Evolutionary conservation across 352 stramenopile genomes (phyloP).

Genomic region (Phytophthora multivora): DNA sequence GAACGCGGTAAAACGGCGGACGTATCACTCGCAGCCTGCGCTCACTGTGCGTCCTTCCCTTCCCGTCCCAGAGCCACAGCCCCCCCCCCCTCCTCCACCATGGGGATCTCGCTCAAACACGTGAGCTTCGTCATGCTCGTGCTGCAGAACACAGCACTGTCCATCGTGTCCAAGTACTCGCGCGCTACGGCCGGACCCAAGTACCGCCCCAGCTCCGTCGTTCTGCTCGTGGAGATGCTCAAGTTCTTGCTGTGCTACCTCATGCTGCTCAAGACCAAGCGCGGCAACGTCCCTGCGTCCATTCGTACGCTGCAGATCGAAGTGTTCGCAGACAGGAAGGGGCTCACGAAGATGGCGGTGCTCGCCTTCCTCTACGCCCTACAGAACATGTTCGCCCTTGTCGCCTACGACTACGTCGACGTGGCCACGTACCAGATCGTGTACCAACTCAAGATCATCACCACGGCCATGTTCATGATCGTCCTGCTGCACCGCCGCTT

Average conservation of each 20-base stretch:
- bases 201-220: slow-evolving; percentile 81
- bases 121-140: slow-evolving; percentile 87
- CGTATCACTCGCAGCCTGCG: slow-evolving; percentile 2
- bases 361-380: slow-evolving; percentile 87
- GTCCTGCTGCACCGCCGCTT: slow-evolving; percentile 87
- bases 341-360: slow-evolving; percentile 86
- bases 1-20: slow-evolving; percentile 11
- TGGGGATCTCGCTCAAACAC: slow-evolving; percentile 71
- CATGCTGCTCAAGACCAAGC: slow-evolving; percentile 73
- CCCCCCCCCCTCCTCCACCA: slow-evolving; percentile 1
- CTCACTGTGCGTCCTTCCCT: slow-evolving; percentile 20
- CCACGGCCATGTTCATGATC: slow-evolving; percentile 90
- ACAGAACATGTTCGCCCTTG: slow-evolving; percentile 88
- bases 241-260: slow-evolving; percentile 85
- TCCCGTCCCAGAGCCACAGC: not conserved
- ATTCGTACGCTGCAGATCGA: slow-evolving; percentile 70
- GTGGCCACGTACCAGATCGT: slow-evolving; percentile 91
- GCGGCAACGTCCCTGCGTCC: slow-evolving; percentile 55
- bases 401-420: slow-evolving; percentile 90
- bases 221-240: slow-evolving; percentile 82
- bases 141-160: slow-evolving; percentile 85
- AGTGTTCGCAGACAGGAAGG: slow-evolving; percentile 76
- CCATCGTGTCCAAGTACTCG: slow-evolving; percentile 90
- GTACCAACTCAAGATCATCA: slow-evolving; percentile 93
- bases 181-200: slow-evolving; percentile 68